These are phyloP conservation scores for Dioszegia crocea DNA, from an alignment of 768 basidiomycete genomes.

Conservation along the genomic window DNA sequence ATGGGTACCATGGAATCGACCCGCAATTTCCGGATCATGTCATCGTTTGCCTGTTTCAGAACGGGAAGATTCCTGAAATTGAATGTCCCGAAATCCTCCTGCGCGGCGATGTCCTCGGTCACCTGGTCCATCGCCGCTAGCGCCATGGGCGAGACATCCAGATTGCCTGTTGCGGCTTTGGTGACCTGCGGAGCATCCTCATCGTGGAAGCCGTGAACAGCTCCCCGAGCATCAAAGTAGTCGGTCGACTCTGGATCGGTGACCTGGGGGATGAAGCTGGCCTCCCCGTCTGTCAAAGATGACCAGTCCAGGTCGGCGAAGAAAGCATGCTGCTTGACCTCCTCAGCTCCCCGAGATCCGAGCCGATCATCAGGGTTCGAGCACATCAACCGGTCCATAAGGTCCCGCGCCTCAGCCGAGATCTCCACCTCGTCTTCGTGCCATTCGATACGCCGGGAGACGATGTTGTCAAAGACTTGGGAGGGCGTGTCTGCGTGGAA, in stretches of 20 bases:
- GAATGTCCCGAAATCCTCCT: constrained; percentile 93
- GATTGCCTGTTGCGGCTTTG: constrained; percentile 23
- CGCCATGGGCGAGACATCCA: constrained; percentile 10
- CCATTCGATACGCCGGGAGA: constrained; percentile 91
- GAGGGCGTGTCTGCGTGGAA: constrained; percentile 97
- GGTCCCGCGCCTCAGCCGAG: constrained; percentile 78
- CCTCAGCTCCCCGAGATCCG: constrained; percentile 79
- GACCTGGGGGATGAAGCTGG: constrained; percentile 91
- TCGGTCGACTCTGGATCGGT: constrained; percentile 98
- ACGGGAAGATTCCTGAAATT: constrained; percentile 96
- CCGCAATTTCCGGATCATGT: constrained; percentile 91
- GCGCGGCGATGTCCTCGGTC: constrained; percentile 25
- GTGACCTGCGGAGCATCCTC: constrained; percentile 60
- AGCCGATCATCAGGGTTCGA: constrained; percentile 73
- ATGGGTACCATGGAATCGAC: constrained; percentile 82
- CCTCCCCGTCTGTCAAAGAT: constrained; percentile 77
- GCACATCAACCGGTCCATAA: constrained; percentile 81
- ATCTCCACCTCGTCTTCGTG: constrained; percentile 77
- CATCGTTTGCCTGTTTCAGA: constrained; percentile 96
- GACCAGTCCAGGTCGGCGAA: constrained; percentile 90
- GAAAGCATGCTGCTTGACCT: constrained; percentile 89
- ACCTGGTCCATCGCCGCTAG: constrained; percentile 26
- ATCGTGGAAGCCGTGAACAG: constrained; percentile 85
- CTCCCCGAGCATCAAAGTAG: constrained; percentile 96
- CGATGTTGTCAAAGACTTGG: constrained; percentile 95